Percentiles rank a stretch among this genome's conserved stretches.
Conservation (phyloP, 75 land plant species). For the Sequoia sempervirens region DNA sequence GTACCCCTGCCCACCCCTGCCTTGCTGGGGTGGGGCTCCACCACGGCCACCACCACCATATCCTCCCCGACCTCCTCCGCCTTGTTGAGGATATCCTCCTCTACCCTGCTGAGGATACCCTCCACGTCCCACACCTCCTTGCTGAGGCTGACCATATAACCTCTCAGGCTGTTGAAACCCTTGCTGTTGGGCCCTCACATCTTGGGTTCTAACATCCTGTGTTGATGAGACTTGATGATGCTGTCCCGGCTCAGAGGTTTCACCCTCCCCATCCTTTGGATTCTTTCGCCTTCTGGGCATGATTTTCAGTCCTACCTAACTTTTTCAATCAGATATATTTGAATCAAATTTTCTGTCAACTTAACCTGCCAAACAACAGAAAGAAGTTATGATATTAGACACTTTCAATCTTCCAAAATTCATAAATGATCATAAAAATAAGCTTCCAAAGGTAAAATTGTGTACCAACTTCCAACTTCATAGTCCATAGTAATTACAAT, state of each 20-base stretch:
- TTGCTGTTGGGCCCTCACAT: not conserved
- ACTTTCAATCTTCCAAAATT: not conserved
- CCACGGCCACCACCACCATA: not conserved
- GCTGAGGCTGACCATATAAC: not conserved
- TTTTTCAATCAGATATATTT: not conserved
- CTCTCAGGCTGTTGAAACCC: not conserved
- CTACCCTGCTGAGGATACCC: constrained; percentile 6
- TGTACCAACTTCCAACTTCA: too few species aligned
- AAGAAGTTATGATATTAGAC: not conserved
- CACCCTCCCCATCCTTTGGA: constrained; percentile 9
- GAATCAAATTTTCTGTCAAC: not conserved
- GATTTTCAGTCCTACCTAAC: not conserved
- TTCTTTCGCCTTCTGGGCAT: constrained; percentile 8
- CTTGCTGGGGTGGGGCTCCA: not conserved
- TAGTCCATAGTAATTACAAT: not conserved
- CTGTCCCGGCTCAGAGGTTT: not conserved
- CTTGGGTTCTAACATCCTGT: not conserved
- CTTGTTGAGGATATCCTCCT: constrained; percentile 24
- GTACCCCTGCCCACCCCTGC: not conserved
- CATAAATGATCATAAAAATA: not conserved
- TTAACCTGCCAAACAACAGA: not conserved
- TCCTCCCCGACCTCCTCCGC: constrained; percentile 17
- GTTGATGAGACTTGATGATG: not conserved
- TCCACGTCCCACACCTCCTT: constrained; percentile 13
- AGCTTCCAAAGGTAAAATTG: not conserved